Evolutionary conservation across 257 asterid genomes (phyloP), one percentile per base, ranked within the genome.

Genomic region (Haberlea rhodopensis): DNA sequence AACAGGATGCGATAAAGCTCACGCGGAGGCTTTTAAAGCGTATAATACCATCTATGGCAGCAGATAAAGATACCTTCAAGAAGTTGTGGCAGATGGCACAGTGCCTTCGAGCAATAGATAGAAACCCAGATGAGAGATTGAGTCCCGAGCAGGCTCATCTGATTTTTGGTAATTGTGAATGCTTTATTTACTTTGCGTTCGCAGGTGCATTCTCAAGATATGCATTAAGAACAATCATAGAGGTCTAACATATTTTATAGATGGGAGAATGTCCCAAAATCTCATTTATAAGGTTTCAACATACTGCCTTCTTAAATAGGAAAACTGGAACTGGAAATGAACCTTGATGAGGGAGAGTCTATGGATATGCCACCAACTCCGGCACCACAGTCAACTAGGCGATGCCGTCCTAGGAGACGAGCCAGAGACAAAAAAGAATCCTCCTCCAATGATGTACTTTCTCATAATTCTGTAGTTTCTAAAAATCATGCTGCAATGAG

Each of bases 31-130:
- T 92, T 68, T 74, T 92, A 69, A 79, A 71, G 69, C 82, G 76
- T 26, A 77, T 80, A 43, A 53, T 53, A 57, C 66, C 61, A 73
- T 73, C 84, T n/a, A 72, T 81, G 48, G 80, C 85, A 34, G 63
- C 79, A 65, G 97, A 92, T 56, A 92, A 77, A 46, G 99, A 92
- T 67, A 69, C 84, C 20, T 19, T 67, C 22, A 89, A 81, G 85
- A 97, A 89, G 68, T 57, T 87, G 80, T 81, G 79, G 67, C 90
- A 71, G 70, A 84, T 81, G 96, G 79, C 86, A 52, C 84, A 77
- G 60, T 83, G 91, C 67, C 84, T 92, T 8, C 78, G 77, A 77
- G 82, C 85, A 56, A 71, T 80, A 40, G 97, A 89, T 68, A 76
- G 48, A 54, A 45, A 62, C 46, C 96, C 97, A 0, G 90, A 81